Conservation (phyloP, 2,329 filamentous ascomycete species). For the Pseudocercospora musae region DNA sequence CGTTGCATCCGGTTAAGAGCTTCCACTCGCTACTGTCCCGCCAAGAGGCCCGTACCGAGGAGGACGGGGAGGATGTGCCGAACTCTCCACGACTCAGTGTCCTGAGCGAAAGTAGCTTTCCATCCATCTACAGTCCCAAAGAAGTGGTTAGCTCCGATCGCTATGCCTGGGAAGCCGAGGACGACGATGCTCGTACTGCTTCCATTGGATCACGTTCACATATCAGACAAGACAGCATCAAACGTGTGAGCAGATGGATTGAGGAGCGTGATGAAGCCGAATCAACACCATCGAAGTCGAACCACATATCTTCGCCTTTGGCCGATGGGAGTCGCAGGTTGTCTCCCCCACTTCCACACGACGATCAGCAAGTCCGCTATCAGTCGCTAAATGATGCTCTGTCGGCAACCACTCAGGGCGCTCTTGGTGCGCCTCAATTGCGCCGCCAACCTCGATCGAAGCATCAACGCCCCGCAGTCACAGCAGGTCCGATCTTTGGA, state of each 20-base stretch:
- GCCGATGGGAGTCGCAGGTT: conserved; percentile 7
- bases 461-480: conserved; percentile 17
- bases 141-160: conserved; percentile 26
- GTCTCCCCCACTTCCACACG: conserved; percentile 9
- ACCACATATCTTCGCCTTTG: conserved; percentile 24
- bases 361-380: conserved; percentile 12
- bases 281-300: conserved; percentile 33
- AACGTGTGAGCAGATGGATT: conserved; percentile 38
- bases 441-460: conserved; percentile 12
- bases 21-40: conserved; percentile 36
- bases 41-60: conserved; percentile 27
- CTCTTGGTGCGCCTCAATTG: conserved; percentile 2
- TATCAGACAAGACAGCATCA: conserved; percentile 35
- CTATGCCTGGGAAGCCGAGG: conserved; percentile 30
- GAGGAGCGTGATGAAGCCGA: conserved; percentile 27
- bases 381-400: conserved; percentile 26
- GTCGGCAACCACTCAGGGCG: conserved; percentile 5
- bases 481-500: conserved; percentile 26
- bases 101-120: conserved; percentile 39
- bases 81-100: conserved; percentile 36
- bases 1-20: conserved; percentile 34
- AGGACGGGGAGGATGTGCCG: conserved; percentile 27
- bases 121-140: conserved; percentile 36
- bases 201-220: conserved; percentile 15
- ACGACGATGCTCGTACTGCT: conserved; percentile 13